A percentile compares a stretch with the other conserved stretches of the same genome.
Conservation (phyloP, 148 eudicot species). For the Cornus controversa region DNA sequence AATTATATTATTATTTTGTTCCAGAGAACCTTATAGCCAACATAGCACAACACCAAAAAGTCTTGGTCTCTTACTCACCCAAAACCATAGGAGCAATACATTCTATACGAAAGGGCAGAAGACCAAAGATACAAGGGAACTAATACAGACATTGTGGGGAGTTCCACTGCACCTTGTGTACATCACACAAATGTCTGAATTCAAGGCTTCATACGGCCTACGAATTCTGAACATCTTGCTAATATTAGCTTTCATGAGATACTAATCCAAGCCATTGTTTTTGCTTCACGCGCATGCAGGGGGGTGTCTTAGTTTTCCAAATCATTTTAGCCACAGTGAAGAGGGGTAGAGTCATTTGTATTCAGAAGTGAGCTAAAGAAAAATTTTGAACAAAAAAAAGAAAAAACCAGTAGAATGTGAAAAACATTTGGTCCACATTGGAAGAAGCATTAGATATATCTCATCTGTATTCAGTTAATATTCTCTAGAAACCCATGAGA, state of each 20-base stretch:
- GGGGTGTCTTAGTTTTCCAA: background rate
- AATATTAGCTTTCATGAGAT: background rate
- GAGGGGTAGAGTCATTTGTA: background rate
- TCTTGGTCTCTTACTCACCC: no score
- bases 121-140: background rate
- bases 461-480: background rate
- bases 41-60: background rate
- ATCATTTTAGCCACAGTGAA: background rate
- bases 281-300: no score
- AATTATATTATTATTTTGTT: background rate
- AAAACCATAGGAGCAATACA: no score
- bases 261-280: no score
- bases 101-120: no score
- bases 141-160: background rate
- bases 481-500: background rate
- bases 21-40: background rate
- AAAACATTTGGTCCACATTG: background rate
- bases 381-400: no score
- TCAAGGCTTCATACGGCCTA: background rate
- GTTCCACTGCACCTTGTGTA: background rate
- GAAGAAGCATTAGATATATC: background rate
- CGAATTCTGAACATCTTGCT: background rate
- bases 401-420: no score
- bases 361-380: background rate
- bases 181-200: no score